Conservation (phyloP, 2,329 filamentous ascomycete species). For the Fusarium nelsonii region DNA sequence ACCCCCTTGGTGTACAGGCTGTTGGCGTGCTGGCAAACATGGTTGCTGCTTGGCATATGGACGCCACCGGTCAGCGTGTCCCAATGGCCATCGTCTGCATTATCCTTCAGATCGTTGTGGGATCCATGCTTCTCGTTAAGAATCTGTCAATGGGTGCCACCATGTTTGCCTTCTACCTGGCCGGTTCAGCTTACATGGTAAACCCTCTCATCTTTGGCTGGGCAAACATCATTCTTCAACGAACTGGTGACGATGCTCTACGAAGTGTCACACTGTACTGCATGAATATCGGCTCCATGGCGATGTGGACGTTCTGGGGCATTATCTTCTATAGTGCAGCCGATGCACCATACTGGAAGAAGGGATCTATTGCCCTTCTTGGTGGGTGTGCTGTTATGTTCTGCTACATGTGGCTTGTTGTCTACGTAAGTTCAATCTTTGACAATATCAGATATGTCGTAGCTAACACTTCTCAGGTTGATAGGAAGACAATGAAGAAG, state of each 20-base stretch:
- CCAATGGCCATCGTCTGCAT: constrained; percentile 34
- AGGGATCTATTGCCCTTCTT: constrained; percentile 46
- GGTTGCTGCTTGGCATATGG: constrained; percentile 41
- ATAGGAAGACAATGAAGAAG: neutral
- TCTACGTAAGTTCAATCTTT: constrained; percentile 4
- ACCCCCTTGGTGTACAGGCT: constrained; percentile 44
- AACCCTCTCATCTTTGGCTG: constrained; percentile 48
- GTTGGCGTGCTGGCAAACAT: constrained; percentile 46
- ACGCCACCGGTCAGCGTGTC: constrained; percentile 29
- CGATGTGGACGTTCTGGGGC: constrained; percentile 61
- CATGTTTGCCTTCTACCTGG: constrained; percentile 44
- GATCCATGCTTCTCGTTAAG: constrained; percentile 41
- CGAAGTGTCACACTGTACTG: constrained; percentile 56
- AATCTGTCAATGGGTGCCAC: constrained; percentile 34
- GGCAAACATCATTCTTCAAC: constrained; percentile 43
- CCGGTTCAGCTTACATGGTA: constrained; percentile 44
- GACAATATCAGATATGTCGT: accelerated
- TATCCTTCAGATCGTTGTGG: constrained; percentile 34
- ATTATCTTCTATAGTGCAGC: constrained; percentile 57
- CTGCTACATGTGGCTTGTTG: constrained; percentile 36
- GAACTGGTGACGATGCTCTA: constrained; percentile 54
- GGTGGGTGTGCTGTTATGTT: constrained; percentile 31
- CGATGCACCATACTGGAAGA: constrained; percentile 58
- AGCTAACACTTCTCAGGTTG: neutral
- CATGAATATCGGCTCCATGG: constrained; percentile 56